A percentile compares a stretch with the other conserved stretches of the same genome.
Evolutionary conservation across 306 rosid species (phyloP).

Genomic region (Vigna angularis): DNA sequence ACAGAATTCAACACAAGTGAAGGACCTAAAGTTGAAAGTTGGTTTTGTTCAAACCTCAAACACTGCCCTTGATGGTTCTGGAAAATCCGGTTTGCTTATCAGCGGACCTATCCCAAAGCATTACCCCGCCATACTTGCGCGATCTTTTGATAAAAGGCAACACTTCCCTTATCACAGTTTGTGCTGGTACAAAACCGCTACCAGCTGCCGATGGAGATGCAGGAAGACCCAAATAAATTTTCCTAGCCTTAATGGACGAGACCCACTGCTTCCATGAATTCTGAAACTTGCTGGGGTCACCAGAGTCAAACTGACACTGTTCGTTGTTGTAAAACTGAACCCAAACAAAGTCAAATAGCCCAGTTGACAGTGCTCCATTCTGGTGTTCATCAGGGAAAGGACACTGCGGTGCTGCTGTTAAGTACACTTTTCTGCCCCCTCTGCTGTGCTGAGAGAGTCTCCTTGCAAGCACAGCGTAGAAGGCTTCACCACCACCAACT

Average conservation of each 20-base stretch:
- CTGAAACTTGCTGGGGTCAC: constrained; percentile 4
- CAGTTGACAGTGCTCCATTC: constrained; percentile 49
- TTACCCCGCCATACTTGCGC: constrained; percentile 40
- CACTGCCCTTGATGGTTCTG: background rate
- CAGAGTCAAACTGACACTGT: constrained; percentile 40
- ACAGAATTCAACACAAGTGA: background rate
- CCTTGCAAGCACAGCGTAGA: constrained; percentile 38
- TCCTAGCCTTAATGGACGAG: constrained; percentile 13
- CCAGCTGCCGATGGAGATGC: constrained; percentile 37
- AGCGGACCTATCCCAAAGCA: constrained; percentile 43
- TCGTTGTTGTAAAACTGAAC: constrained; percentile 61
- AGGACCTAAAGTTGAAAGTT: background rate
- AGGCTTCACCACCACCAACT: constrained; percentile 46
- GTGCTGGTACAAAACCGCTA: constrained; percentile 39
- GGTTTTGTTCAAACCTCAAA: constrained; percentile 5
- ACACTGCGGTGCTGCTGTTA: constrained; percentile 68
- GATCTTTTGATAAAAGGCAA: constrained; percentile 50
- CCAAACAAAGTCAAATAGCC: constrained; percentile 64
- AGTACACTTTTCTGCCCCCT: constrained; percentile 42
- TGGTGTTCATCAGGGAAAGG: constrained; percentile 61
- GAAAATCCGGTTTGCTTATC: constrained; percentile 30
- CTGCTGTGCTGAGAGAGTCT: constrained; percentile 33
- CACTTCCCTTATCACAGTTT: background rate
- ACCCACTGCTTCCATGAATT: constrained; percentile 46
- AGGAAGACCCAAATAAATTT: constrained; percentile 51